phyloP scores from a whole-genome alignment of 495 filamentous ascomycete species.

The Xylaria grammica region DNA sequence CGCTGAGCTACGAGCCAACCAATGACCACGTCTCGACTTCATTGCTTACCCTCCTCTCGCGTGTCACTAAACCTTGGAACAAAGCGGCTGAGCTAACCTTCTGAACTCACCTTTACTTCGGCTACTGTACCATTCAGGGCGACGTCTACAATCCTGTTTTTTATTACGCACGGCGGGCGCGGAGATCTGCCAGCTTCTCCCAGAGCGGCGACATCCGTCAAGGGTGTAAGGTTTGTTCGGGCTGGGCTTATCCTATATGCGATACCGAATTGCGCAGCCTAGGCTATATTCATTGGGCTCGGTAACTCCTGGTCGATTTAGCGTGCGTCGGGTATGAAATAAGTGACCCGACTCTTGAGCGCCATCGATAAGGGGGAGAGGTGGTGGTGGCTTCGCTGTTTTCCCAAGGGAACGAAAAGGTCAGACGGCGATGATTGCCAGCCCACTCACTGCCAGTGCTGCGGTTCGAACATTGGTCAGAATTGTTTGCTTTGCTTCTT shows the following conservation, averaged over 20 bases:
- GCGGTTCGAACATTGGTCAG: background rate
- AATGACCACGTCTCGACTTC: background rate
- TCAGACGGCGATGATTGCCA: background rate
- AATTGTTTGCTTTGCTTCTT: background rate
- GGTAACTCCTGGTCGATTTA: background rate
- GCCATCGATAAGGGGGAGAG: background rate
- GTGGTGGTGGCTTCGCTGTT: background rate
- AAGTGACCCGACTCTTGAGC: background rate
- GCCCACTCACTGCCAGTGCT: background rate
- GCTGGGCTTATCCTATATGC: background rate
- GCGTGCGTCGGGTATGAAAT: background rate
- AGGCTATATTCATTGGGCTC: background rate
- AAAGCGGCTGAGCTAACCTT: constrained; percentile 6
- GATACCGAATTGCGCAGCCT: background rate
- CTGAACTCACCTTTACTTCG: no score
- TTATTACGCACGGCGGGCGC: constrained; percentile 11
- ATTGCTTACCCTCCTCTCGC: constrained; percentile 2
- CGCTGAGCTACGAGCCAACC: background rate
- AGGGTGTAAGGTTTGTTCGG: background rate
- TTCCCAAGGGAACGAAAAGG: background rate
- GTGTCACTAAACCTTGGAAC: background rate
- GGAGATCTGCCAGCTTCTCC: background rate
- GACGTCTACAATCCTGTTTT: constrained; percentile 1
- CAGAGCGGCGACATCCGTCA: constrained; percentile 6
- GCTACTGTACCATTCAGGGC: background rate